Conservation (phyloP, 2,329 filamentous ascomycete species). For the Aspergillus terreus region DNA sequence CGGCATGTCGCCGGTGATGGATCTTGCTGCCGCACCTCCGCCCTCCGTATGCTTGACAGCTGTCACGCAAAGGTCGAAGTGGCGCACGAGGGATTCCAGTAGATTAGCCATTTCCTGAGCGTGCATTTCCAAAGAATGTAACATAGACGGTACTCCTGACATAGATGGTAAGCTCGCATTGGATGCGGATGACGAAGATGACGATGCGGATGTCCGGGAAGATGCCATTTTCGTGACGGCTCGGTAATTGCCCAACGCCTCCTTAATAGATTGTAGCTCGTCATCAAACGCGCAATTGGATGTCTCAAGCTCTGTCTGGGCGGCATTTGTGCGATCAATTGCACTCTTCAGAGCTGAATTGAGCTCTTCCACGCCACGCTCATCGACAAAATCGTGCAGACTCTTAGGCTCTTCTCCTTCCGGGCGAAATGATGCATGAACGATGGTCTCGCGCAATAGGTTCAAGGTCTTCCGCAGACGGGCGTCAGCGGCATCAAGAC, state of each 20-base stretch:
- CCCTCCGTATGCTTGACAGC: slow-evolving; percentile 88
- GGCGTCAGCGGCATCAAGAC: slow-evolving; percentile 57
- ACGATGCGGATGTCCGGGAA: slow-evolving; percentile 33
- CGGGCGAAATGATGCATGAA: slow-evolving; percentile 55
- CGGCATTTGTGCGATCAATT: slow-evolving; percentile 58
- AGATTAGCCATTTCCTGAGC: slow-evolving; percentile 79
- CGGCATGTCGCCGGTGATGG: slow-evolving; percentile 60
- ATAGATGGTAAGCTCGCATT: slow-evolving; percentile 32
- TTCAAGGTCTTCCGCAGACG: slow-evolving; percentile 55
- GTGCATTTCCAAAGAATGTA: slow-evolving; percentile 65
- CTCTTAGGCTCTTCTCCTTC: slow-evolving; percentile 49
- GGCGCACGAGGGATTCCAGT: slow-evolving; percentile 73
- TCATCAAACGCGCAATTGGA: slow-evolving; percentile 67
- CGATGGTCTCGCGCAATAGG: slow-evolving; percentile 54
- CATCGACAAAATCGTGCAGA: slow-evolving; percentile 65
- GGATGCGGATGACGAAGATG: slow-evolving; percentile 30
- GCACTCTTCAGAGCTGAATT: slow-evolving; percentile 54
- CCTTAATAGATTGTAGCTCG: slow-evolving; percentile 64
- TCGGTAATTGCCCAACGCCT: slow-evolving; percentile 48
- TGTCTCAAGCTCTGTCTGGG: slow-evolving; percentile 55
- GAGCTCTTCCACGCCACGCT: slow-evolving; percentile 56
- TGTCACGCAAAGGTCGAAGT: slow-evolving; percentile 91
- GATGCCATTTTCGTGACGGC: slow-evolving; percentile 37
- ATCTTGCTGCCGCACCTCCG: slow-evolving; percentile 65
- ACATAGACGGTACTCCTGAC: slow-evolving; percentile 49